phyloP scores from a whole-genome alignment of 768 basidiomycete genomes.

The Lactarius sanguifluus region DNA sequence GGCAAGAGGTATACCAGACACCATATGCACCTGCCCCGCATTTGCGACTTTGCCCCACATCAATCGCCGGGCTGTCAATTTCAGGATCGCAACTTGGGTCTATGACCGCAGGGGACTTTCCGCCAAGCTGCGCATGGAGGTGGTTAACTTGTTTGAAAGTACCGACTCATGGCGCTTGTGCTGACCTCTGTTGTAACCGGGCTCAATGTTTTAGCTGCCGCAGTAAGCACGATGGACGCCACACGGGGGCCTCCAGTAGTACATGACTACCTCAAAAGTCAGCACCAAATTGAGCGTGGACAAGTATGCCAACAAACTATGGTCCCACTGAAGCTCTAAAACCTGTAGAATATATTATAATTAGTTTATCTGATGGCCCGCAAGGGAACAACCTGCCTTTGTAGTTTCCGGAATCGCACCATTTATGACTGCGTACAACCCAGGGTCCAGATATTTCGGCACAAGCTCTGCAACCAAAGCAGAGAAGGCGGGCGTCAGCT shows the following conservation, averaged over 20 bases:
- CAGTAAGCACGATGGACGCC: slow-evolving; percentile 63
- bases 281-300: slow-evolving; percentile 25
- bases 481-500: slow-evolving; percentile 34
- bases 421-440: slow-evolving; percentile 37
- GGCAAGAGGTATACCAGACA: not conserved
- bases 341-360: slow-evolving; percentile 42
- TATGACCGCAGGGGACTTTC: slow-evolving; percentile 75
- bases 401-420: slow-evolving; percentile 38
- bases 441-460: slow-evolving; percentile 39
- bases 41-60: slow-evolving; percentile 81
- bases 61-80: slow-evolving; percentile 64
- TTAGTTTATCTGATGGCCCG: not conserved
- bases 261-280: slow-evolving; percentile 46
- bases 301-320: slow-evolving; percentile 43
- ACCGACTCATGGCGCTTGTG: not conserved
- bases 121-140: slow-evolving; percentile 48
- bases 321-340: slow-evolving; percentile 70
- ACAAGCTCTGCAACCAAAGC: slow-evolving; percentile 34
- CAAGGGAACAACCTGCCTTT: slow-evolving; percentile 27
- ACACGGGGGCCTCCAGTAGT: slow-evolving; percentile 61
- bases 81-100: slow-evolving; percentile 68
- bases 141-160: not conserved
- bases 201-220: slow-evolving; percentile 75
- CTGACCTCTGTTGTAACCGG: slow-evolving; percentile 59
- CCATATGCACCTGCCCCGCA: slow-evolving; percentile 49